Base-by-base conservation (phyloP, 495 filamentous ascomycete species). In the Annulohypoxylon moriforme region DNA sequence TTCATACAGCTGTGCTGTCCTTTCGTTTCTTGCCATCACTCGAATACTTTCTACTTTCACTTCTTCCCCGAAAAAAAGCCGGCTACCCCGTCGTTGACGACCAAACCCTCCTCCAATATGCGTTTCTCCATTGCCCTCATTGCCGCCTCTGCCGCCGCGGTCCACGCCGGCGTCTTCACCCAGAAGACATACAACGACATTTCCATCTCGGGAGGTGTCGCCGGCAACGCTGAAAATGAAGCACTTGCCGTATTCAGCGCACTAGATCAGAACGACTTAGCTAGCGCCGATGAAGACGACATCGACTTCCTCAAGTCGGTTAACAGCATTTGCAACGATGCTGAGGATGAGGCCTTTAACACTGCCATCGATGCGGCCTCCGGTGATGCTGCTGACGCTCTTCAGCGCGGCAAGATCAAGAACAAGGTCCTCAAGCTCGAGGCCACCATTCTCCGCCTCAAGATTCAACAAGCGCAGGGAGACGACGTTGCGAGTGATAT, bases 361-460 rank as follows among this genome's bases (percentile, higher is more conserved):
- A 36, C 71, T 4, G 78, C 79, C 25, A 82, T 83, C 47, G 79
- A 79, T 14, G 79, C 74, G 7, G 76, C 77, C 8, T 52, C 58
- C 22, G 81, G 78, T 9, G 77, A 74, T 16, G 76, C 56, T 7
- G 75, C 78, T 7, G 73, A 72, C 13, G 80, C 81, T 11, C 78
- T 83, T 46, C 81, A 85, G 78, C 83, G 82, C 27, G 84, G 84
- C 69, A 86, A 86, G 77, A 86, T 85, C 60, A 84, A 84, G 81
- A 86, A 86, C 78, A 86, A 86, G 78, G 81, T 86, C 63, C 72
- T 86, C 38, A 86, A 86, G 77, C 75, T 86, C 42, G 75, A 79
- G 27, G 77, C 80, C 24, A 76, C 78, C 31, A 64, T 83, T 1
- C 25, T 81, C 36, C 63, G 60, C 1, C 73, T 84, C n/a, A 65